Evolutionary conservation across 2,329 filamentous ascomycete species (phyloP).

Genomic region (Corniculantispora saksenae): DNA sequence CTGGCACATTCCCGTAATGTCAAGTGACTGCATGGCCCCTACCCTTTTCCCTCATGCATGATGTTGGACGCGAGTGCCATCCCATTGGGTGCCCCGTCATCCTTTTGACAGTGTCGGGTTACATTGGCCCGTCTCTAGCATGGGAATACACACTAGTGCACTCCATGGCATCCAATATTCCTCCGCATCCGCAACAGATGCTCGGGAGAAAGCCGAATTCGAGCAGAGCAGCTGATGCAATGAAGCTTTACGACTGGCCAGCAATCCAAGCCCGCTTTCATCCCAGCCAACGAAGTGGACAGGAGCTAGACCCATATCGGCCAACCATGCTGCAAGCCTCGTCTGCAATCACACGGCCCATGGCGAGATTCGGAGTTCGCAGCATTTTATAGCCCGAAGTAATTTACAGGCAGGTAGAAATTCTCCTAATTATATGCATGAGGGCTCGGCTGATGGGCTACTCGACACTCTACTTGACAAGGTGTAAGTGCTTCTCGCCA

Average conservation of each 20-base stretch:
- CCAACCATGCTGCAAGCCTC: background rate
- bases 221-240: background rate
- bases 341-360: background rate
- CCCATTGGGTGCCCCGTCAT: background rate
- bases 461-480: too few species aligned
- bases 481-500: too few species aligned
- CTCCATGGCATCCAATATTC: background rate
- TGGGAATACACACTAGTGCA: background rate
- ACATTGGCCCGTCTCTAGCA: background rate
- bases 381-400: background rate
- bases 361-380: background rate
- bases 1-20: background rate
- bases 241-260: background rate
- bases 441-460: too few species aligned
- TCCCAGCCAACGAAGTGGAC: background rate
- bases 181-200: background rate
- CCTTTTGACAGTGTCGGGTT: background rate
- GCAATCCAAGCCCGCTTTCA: background rate
- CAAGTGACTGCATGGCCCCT: background rate
- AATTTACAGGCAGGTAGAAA: background rate
- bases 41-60: background rate
- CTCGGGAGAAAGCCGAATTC: background rate
- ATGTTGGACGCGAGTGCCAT: background rate
- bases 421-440: too few species aligned
- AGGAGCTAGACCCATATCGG: background rate